Percentiles rank a stretch among this genome's conserved stretches.
Conservation (phyloP, 768 basidiomycete genomes). For the Amyloporia xantha region DNA sequence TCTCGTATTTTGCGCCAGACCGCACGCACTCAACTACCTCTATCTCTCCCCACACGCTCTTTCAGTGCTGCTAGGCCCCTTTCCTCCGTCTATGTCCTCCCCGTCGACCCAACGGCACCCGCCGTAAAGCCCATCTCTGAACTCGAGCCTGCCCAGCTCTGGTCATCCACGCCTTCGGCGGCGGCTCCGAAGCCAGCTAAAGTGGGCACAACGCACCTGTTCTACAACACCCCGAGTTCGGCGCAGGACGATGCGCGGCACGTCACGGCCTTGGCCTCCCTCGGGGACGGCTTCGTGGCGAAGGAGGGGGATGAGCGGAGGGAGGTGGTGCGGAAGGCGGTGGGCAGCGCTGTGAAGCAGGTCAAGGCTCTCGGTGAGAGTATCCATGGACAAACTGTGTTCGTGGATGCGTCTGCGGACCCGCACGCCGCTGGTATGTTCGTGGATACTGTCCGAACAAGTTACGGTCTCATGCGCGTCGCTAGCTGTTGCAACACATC, state of each 20-base stretch:
- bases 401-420: conserved; percentile 58
- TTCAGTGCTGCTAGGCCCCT: background rate
- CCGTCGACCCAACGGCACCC: conserved; percentile 42
- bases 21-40: no score
- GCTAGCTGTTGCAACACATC: conserved; percentile 69
- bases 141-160: conserved; percentile 43
- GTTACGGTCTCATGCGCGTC: no score
- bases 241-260: conserved; percentile 8
- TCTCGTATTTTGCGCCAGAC: no score
- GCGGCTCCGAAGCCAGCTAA: conserved; percentile 37
- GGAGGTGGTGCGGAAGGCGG: conserved; percentile 65
- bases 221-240: conserved; percentile 39
- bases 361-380: conserved; percentile 54
- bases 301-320: conserved; percentile 34
- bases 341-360: conserved; percentile 68
- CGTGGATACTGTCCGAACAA: no score
- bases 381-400: conserved; percentile 42
- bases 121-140: conserved; percentile 25
- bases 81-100: conserved; percentile 34
- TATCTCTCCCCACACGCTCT: background rate
- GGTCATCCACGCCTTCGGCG: conserved; percentile 38
- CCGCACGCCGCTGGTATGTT: conserved; percentile 68
- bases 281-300: conserved; percentile 14
- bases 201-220: conserved; percentile 56
- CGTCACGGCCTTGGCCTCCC: conserved; percentile 20